Conservation (phyloP, 805 yeast species). For the Martiniozyma abietophila region DNA sequence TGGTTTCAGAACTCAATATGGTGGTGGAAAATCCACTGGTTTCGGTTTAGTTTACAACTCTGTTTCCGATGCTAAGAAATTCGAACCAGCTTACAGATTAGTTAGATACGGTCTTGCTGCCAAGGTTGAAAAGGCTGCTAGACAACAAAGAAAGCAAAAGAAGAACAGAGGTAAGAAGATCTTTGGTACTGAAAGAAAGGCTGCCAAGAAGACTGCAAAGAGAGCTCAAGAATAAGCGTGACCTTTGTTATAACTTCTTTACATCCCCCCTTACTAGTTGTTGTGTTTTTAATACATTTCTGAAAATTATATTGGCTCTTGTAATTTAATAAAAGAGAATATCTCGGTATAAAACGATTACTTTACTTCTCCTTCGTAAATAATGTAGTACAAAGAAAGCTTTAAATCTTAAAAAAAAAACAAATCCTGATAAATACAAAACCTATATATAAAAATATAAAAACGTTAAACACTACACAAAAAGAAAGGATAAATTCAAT, state of each 20-base stretch:
- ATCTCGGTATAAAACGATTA: too few species aligned
- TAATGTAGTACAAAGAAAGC: too few species aligned
- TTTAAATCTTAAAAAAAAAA: too few species aligned
- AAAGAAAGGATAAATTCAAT: too few species aligned
- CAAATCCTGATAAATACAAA: too few species aligned
- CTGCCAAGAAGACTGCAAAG: constrained; percentile 86
- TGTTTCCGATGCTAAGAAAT: constrained; percentile 93
- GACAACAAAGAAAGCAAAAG: constrained; percentile 99
- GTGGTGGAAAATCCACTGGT: constrained; percentile 99
- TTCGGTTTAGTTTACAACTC: constrained; percentile 99
- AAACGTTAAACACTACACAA: too few species aligned
- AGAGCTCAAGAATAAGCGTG: constrained; percentile 70
- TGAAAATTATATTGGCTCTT: too few species aligned
- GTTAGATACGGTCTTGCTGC: constrained; percentile 97
- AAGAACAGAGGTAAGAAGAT: constrained; percentile 99
- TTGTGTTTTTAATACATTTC: not conserved
- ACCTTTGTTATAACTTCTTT: too few species aligned
- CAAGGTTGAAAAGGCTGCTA: constrained; percentile 94
- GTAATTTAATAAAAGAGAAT: too few species aligned
- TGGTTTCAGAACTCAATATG: constrained; percentile 99
- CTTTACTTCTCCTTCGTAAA: too few species aligned
- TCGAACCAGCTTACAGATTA: constrained; percentile 98
- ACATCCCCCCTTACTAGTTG: not conserved
- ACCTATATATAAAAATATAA: too few species aligned
- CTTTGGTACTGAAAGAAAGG: constrained; percentile 96